Percentiles rank a stretch among this genome's conserved stretches.
Conservation (phyloP, 83 land plant species). For the Thuja plicata region DNA sequence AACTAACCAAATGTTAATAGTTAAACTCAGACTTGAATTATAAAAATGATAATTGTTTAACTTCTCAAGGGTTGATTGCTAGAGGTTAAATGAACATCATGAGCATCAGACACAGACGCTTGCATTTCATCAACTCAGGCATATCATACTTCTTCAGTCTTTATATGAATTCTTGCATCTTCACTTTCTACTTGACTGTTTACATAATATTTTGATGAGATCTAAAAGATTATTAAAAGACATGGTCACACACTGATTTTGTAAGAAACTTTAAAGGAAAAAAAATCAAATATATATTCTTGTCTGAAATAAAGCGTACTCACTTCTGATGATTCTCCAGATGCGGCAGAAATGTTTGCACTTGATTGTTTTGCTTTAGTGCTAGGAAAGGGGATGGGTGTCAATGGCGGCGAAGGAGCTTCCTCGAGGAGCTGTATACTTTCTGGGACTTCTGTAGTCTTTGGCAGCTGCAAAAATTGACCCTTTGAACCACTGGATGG, state of each 20-base stretch:
- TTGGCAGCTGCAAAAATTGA: constrained; percentile 16
- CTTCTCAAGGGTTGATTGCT: neutral
- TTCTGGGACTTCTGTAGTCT: constrained; percentile 15
- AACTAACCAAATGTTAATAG: neutral
- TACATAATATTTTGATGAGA: neutral
- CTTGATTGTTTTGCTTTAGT: neutral
- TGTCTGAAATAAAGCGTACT: neutral
- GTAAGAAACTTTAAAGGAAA: neutral
- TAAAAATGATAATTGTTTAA: no score
- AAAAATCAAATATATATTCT: neutral
- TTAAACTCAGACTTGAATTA: no score
- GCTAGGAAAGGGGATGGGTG: constrained; percentile 32
- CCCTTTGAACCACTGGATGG: constrained; percentile 36
- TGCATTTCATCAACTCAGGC: neutral
- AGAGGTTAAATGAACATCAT: neutral
- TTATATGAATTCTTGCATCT: neutral
- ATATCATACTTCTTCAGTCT: neutral
- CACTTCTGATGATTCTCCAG: constrained; percentile 2
- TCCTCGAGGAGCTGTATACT: constrained; percentile 19
- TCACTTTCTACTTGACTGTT: neutral
- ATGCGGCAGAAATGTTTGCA: neutral
- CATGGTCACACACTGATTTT: neutral
- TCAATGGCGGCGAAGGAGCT: constrained; percentile 47
- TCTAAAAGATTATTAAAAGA: neutral
- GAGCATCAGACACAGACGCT: neutral